These are phyloP conservation scores for Chlamydomonas eustigma DNA, from an alignment of 139 green algal species.

Conservation along the genomic window DNA sequence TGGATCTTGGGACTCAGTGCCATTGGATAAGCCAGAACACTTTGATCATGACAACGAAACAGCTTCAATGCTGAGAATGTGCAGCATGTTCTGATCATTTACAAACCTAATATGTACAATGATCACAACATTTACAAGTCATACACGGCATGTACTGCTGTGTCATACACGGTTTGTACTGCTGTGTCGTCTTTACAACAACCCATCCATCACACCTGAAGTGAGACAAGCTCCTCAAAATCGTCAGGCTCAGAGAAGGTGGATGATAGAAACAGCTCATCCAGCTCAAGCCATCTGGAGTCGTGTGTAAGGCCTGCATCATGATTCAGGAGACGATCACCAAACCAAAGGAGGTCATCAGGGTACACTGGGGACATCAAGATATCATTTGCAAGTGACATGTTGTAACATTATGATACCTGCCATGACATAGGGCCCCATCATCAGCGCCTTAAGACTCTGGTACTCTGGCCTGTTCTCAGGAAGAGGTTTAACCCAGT, in stretches of 20 bases:
- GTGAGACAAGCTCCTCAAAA: slow-evolving; percentile 12
- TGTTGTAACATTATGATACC: slow-evolving; percentile 7
- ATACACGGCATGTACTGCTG: too few relatives aligned
- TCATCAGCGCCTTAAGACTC: slow-evolving; percentile 16
- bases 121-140: not conserved
- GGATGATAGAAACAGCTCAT: not conserved
- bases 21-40: too few relatives aligned
- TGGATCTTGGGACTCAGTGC: too few relatives aligned
- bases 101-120: too few relatives aligned
- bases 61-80: too few relatives aligned
- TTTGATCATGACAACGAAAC: too few relatives aligned
- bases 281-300: slow-evolving; percentile 11
- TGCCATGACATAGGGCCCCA: slow-evolving; percentile 27
- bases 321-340: too few relatives aligned
- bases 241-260: slow-evolving; percentile 2
- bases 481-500: not conserved
- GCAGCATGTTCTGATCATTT: too few relatives aligned
- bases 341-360: too few relatives aligned
- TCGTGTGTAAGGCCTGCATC: slow-evolving; percentile 27
- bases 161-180: too few relatives aligned
- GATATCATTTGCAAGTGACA: too few relatives aligned
- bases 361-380: too few relatives aligned
- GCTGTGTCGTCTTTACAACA: not conserved
- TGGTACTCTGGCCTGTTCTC: slow-evolving; percentile 7
- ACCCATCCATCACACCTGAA: slow-evolving; percentile 14